These are phyloP conservation scores for Solanum aculeatissimum DNA, from an alignment of 305 asterid genomes.

Conservation along the genomic window DNA sequence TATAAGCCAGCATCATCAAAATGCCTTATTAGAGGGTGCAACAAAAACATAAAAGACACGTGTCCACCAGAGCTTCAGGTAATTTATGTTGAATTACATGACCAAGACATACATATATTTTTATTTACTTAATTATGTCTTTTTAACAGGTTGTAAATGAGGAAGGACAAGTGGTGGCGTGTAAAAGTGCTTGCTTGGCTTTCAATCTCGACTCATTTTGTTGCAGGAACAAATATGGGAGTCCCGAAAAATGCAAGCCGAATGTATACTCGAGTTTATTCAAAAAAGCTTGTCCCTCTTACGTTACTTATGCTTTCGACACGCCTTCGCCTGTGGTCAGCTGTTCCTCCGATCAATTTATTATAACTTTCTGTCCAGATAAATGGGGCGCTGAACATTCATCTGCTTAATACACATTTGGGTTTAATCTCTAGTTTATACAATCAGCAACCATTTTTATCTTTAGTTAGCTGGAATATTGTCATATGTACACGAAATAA, in stretches of 20 bases:
- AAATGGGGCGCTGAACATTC: conserved; percentile 27
- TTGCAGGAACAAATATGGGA: conserved; percentile 53
- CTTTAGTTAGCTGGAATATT: neutral
- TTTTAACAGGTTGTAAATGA: conserved; percentile 15
- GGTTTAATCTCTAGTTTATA: neutral
- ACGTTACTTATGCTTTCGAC: conserved; percentile 61
- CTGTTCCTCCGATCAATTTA: conserved; percentile 40
- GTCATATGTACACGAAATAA: neutral
- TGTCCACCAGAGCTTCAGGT: conserved; percentile 48
- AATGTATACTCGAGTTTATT: conserved; percentile 47
- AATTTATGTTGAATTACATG: neutral
- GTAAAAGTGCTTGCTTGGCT: conserved; percentile 77
- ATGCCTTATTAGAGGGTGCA: conserved; percentile 48
- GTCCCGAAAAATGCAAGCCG: conserved; percentile 54
- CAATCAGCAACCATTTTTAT: neutral
- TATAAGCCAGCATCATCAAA: conserved; percentile 4
- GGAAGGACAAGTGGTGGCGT: conserved; percentile 55
- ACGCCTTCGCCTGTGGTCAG: conserved; percentile 38
- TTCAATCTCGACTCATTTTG: conserved; percentile 51
- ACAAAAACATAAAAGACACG: conserved; percentile 16
- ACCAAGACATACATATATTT: neutral
- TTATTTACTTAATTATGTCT: neutral
- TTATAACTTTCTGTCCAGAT: conserved; percentile 64
- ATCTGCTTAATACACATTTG: neutral
- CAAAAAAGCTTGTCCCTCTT: conserved; percentile 64